Base-by-base conservation (phyloP, 2,329 filamentous ascomycete genomes). In the Purpureocillium takamizusanense region DNA sequence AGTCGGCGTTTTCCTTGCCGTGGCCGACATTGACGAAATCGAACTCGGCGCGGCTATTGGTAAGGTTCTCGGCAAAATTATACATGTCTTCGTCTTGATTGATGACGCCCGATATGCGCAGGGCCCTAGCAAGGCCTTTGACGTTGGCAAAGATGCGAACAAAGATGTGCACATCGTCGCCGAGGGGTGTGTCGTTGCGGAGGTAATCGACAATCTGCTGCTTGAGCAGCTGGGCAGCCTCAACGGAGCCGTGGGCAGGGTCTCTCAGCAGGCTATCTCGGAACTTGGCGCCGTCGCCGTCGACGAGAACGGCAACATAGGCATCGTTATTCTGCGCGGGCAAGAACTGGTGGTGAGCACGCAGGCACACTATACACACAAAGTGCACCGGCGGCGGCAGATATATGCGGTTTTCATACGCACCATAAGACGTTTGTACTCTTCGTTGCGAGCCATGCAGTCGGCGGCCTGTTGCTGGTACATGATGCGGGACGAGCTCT, bases 1-100 rank as follows among this genome's bases (percentile, higher is more conserved):
- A 35, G 33, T 35, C 33, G 11, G 33, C 33, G 13, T 35, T 35
- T 18, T 35, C 33, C 13, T 35, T 35, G 33, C 33, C 33, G 10
- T n/a, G 33, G n/a, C 33, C 33, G 3, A 35, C 33, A n/a, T 35
- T 35, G 21, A 35, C 21, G 21, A 35, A 35, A 8, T 35, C 33
- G 21, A 35, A 35, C 7, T 35, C 33, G n/a, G 33, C 18, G 18
- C 33, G 33, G 18, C 33, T 35, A 18, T 35, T 35, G 13, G 33
- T 35, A 14, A 35, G 25, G 14, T 35, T 13, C 21, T 35, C 33
- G 4, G 33, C 33, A 35, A 35, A 35, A 8, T 13, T 11, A 15
- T 35, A 35, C 33, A 35, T 27, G 13, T 35, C 33, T 7, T 35
- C 33, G 1, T 16, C 18, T 12, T 4, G 14, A n/a, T 7, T 3